These are phyloP conservation scores for Globisporangium paddicum DNA, from an alignment of 352 stramenopile genomes.

Conservation along the genomic window DNA sequence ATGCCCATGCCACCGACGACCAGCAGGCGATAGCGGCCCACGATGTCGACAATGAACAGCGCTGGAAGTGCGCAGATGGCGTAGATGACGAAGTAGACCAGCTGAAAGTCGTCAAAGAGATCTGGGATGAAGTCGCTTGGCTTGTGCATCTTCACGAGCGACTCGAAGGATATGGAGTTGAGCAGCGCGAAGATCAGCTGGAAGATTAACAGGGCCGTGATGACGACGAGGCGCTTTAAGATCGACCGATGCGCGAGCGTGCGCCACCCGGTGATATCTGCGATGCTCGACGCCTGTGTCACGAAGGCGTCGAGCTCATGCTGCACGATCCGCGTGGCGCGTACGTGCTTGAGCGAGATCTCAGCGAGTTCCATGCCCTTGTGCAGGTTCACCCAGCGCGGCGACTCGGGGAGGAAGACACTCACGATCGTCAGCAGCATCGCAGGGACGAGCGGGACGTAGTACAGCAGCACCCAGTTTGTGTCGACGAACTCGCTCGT, in stretches of 20 bases:
- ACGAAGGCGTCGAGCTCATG: conserved; percentile 28
- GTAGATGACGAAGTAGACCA: conserved; percentile 26
- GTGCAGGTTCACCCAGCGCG: conserved; percentile 42
- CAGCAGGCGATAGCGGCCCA: conserved; percentile 31
- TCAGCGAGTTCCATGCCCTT: conserved; percentile 38
- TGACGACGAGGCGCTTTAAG: conserved; percentile 21
- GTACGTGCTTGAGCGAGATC: conserved; percentile 21
- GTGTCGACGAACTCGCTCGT: background rate
- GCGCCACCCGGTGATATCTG: conserved; percentile 3
- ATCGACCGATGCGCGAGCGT: conserved; percentile 19
- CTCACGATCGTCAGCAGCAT: conserved; percentile 27
- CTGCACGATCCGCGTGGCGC: conserved; percentile 19
- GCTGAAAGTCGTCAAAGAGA: conserved; percentile 30
- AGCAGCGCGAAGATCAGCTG: conserved; percentile 19
- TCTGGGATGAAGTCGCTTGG: conserved; percentile 21
- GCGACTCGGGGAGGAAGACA: conserved; percentile 43
- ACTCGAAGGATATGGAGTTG: background rate
- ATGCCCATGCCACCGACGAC: conserved; percentile 39
- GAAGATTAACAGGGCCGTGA: conserved; percentile 31
- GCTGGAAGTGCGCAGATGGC: conserved; percentile 32
- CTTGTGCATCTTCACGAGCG: conserved; percentile 26
- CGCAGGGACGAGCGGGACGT: background rate
- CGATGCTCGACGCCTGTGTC: conserved; percentile 10
- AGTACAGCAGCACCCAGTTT: conserved; percentile 6
- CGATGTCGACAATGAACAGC: conserved; percentile 31